phyloP scores from a whole-genome alignment of 495 filamentous ascomycete genomes.

The Penicillium riverlandense region DNA sequence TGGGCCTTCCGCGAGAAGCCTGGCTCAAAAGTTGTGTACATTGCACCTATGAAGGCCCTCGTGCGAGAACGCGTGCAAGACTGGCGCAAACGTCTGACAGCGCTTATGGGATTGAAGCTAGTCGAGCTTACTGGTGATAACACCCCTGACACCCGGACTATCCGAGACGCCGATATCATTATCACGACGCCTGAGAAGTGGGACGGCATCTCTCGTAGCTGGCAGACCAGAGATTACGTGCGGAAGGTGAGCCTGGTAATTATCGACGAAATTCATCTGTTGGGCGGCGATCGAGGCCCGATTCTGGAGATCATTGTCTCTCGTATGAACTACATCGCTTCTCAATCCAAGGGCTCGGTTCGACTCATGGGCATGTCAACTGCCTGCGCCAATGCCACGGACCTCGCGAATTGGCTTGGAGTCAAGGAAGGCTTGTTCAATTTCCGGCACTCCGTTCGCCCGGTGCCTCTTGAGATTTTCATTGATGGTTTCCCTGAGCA shows the following conservation, averaged over 20 bases:
- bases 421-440: constrained; percentile 97
- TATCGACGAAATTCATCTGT: constrained; percentile 96
- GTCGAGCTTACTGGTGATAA: constrained; percentile 98
- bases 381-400: constrained; percentile 90
- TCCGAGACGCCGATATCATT: constrained; percentile 93
- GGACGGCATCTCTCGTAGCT: constrained; percentile 98
- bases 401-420: constrained; percentile 93
- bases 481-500: constrained; percentile 97
- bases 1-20: constrained; percentile 96
- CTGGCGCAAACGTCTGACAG: constrained; percentile 80
- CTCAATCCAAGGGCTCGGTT: constrained; percentile 77
- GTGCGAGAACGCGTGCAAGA: constrained; percentile 95
- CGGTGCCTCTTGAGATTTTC: constrained; percentile 89
- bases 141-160: constrained; percentile 91
- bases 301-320: constrained; percentile 99
- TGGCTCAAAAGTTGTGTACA: constrained; percentile 96
- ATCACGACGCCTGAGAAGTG: constrained; percentile 99
- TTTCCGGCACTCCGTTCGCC: constrained; percentile 95
- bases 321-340: constrained; percentile 98
- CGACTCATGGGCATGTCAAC: constrained; percentile 96
- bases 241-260: constrained; percentile 93
- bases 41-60: constrained; percentile 98
- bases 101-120: constrained; percentile 78
- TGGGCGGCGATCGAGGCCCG: constrained; percentile 91
- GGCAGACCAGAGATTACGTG: constrained; percentile 95